These are phyloP conservation scores for Solanum peruvianum DNA, from an alignment of 257 asterid species.

Conservation along the genomic window DNA sequence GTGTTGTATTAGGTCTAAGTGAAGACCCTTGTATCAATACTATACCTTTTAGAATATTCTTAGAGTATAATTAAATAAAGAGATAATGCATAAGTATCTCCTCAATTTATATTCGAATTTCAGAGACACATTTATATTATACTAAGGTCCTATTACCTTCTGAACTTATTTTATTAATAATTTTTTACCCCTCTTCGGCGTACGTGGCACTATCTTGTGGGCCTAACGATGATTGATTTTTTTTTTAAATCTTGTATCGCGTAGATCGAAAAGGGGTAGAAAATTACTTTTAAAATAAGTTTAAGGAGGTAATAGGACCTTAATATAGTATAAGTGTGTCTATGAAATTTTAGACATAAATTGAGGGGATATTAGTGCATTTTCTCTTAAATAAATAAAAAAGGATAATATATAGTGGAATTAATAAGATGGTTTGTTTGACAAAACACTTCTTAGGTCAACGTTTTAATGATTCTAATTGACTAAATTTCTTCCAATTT, in stretches of 20 bases:
- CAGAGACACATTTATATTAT: too few relatives aligned
- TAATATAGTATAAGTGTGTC: too few relatives aligned
- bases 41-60: neutral
- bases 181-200: rapidly evolving
- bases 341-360: too few relatives aligned
- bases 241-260: rapidly evolving
- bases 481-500: conserved; percentile 2
- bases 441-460: conserved; percentile 12
- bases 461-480: conserved; percentile 13
- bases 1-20: neutral
- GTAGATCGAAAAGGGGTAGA: too few relatives aligned
- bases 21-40: neutral
- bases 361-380: rapidly evolving
- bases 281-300: too few relatives aligned
- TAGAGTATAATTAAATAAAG: neutral
- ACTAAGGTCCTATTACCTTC: too few relatives aligned
- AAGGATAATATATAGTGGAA: neutral
- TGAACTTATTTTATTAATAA: too few relatives aligned
- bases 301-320: rapidly evolving
- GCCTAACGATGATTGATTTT: too few relatives aligned
- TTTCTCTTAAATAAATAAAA: neutral
- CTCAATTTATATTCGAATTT: too few relatives aligned
- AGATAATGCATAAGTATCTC: too few relatives aligned
- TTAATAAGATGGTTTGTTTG: neutral
- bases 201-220: too few relatives aligned